Evolutionary conservation across 2,329 filamentous ascomycete species (phyloP).

Genomic region (Simplicillium aogashimaense): DNA sequence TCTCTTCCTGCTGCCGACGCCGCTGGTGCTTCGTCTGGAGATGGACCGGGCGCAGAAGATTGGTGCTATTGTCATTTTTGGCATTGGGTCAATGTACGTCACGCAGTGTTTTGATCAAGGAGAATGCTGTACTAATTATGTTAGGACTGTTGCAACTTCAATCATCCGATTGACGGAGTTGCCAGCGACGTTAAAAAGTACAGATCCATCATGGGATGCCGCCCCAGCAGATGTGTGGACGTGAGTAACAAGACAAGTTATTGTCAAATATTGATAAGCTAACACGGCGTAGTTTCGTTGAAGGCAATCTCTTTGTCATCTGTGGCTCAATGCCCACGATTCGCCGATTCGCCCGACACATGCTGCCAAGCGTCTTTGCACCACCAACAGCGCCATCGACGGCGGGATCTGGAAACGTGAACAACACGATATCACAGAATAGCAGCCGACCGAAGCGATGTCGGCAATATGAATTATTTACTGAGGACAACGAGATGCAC

Average conservation of each 20-base stretch:
- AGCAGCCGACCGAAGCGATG: not conserved
- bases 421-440: not conserved
- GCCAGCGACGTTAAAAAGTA: constrained; percentile 12
- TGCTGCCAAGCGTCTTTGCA: not conserved
- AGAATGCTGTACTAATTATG: constrained; percentile 7
- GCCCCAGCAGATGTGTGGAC: constrained; percentile 17
- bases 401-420: not conserved
- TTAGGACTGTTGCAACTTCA: constrained; percentile 21
- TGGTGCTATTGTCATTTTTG: constrained; percentile 31
- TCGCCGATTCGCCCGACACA: constrained; percentile 9
- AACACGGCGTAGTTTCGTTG: constrained; percentile 17
- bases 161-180: constrained; percentile 17
- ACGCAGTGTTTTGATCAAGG: constrained; percentile 8
- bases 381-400: not conserved
- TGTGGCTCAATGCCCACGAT: constrained; percentile 28
- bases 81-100: constrained; percentile 22
- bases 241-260: constrained; percentile 13
- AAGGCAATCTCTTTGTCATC: constrained; percentile 28
- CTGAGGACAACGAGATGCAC: not conserved
- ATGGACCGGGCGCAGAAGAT: constrained; percentile 34
- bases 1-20: constrained; percentile 34
- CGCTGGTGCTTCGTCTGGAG: constrained; percentile 29
- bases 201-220: constrained; percentile 19
- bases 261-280: constrained; percentile 1
- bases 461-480: not conserved